Conservation (phyloP, 1,139 yeast species). For the Ashbya aceris region DNA sequence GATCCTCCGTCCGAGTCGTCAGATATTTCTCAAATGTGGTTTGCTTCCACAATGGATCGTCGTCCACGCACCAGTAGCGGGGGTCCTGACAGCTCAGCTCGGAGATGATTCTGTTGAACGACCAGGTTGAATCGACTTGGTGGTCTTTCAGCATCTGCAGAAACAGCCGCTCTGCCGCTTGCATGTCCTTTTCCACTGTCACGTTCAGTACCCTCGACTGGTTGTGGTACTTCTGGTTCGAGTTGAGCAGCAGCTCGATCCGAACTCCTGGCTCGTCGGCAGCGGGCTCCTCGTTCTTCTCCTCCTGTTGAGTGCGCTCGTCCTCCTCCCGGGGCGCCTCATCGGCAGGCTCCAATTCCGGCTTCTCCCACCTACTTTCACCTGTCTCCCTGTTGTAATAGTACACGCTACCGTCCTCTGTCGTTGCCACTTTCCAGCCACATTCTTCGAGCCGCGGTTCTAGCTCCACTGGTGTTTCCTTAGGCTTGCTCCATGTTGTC, state of each 20-base stretch:
- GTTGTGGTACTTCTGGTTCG: slow-evolving; percentile 10
- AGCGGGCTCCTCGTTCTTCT: slow-evolving; percentile 10
- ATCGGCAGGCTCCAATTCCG: slow-evolving; percentile 12
- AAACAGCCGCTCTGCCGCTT: slow-evolving; percentile 41
- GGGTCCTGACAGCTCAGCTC: slow-evolving; percentile 45
- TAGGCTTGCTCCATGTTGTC: slow-evolving; percentile 80
- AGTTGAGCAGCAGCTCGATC: slow-evolving; percentile 1
- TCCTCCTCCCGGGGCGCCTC: slow-evolving; percentile 7
- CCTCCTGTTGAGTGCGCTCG: slow-evolving; percentile 11
- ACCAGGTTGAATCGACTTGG: slow-evolving; percentile 64
- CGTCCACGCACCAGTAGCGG: slow-evolving; percentile 57
- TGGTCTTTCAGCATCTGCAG: slow-evolving; percentile 42
- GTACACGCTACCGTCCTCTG: slow-evolving; percentile 65
- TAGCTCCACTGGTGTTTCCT: slow-evolving; percentile 34
- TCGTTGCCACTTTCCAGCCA: slow-evolving; percentile 54
- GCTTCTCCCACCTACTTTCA: slow-evolving; percentile 76
- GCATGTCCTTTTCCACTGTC: slow-evolving; percentile 14
- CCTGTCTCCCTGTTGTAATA: slow-evolving; percentile 60
- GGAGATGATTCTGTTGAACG: slow-evolving; percentile 62
- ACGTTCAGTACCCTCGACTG: slow-evolving; percentile 16
- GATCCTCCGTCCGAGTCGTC: slow-evolving; percentile 45
- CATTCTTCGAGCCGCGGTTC: slow-evolving; percentile 33
- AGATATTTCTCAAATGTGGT: slow-evolving; percentile 57
- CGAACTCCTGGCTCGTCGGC: slow-evolving; percentile 3
- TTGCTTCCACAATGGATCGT: slow-evolving; percentile 53